phyloP scores from a whole-genome alignment of 1,284 basidiomycete genomes.

The Ceratobasidium sp. region DNA sequence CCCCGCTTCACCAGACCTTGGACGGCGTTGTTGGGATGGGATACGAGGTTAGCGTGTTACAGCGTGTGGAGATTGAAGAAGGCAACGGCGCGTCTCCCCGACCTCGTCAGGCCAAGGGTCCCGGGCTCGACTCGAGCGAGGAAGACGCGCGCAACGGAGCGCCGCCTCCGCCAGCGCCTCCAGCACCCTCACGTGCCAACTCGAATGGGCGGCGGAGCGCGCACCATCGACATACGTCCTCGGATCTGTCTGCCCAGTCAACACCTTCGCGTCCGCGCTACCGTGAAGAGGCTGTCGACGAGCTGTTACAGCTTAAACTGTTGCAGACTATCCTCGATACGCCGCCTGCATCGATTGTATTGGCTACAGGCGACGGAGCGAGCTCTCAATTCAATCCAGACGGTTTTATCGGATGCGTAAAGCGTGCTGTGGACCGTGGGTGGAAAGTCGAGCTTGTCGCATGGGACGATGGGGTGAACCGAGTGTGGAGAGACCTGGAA shows the following conservation, averaged over 20 bases:
- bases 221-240: constrained; percentile 42
- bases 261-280: constrained; percentile 63
- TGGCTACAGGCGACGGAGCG: constrained; percentile 91
- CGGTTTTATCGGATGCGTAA: constrained; percentile 86
- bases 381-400: constrained; percentile 90
- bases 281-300: constrained; percentile 89
- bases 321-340: constrained; percentile 82
- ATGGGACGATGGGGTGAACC: constrained; percentile 84
- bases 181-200: constrained; percentile 14
- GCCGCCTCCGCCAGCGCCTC: not conserved
- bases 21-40: constrained; percentile 82
- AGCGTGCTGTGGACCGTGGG: constrained; percentile 83
- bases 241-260: constrained; percentile 30
- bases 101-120: constrained; percentile 50
- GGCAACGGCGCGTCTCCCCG: constrained; percentile 46
- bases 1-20: constrained; percentile 84
- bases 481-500: constrained; percentile 63
- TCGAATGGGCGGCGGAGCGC: constrained; percentile 44
- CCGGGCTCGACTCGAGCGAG: constrained; percentile 31
- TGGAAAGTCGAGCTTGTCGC: constrained; percentile 91
- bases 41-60: constrained; percentile 83
- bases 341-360: constrained; percentile 79
- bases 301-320: constrained; percentile 87
- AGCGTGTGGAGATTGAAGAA: constrained; percentile 78
- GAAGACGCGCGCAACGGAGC: constrained; percentile 31